Evolutionary conservation across 2,329 filamentous ascomycete species (phyloP), one percentile per base, ranked within the genome.

Genomic region (Immersiporthe knoxdaviesiana): DNA sequence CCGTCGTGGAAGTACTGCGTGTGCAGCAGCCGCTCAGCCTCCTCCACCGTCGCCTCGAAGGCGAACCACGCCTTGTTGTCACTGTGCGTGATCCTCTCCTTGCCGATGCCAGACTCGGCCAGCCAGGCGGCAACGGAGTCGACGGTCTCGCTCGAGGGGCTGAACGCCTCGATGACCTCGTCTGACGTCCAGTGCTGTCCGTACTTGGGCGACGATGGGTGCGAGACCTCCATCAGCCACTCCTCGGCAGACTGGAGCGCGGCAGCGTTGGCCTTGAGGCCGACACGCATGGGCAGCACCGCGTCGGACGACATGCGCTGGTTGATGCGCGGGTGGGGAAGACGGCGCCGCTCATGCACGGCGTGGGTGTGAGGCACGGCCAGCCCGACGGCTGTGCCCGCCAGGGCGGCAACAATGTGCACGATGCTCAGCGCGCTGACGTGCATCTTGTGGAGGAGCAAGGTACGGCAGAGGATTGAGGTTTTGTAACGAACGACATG

Each of bases 101-200:
- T 62, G 18, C 65, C 70, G 61, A 80, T 79, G 41, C 79, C 79
- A n/a, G 77, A 72, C 12, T 70, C 68, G 1, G 72, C 70, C 4
- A 81, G 71, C 80, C 79, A 81, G 44, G 69, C 68, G 2, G 74
- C 70, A 2, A 82, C 78, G 4, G 74, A 71, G 18, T 79, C 75
- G 12, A 80, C 74, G 35, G 75, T 76, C 21, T 76, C 73, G 35
- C 73, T 68, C 27, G 74, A 63, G 1, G 81, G 81, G 37, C 79
- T 77, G 63, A 82, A 82, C 65, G 79, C 75, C 37, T 80, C 76
- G 41, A 77, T 73, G 24, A 81, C 77, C 66, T 82, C 78, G 18
- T 78, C 72, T 3, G 76, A 67, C 7, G 75, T 78, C 77, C 80
- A 78, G 72, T 82, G 78, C 66, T 81, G 60, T 37, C 66, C 66